Evolutionary conservation across 208 protist species (phyloP), one percentile per base, ranked within the genome.

Genomic region (Trypanosoma boissoni): DNA sequence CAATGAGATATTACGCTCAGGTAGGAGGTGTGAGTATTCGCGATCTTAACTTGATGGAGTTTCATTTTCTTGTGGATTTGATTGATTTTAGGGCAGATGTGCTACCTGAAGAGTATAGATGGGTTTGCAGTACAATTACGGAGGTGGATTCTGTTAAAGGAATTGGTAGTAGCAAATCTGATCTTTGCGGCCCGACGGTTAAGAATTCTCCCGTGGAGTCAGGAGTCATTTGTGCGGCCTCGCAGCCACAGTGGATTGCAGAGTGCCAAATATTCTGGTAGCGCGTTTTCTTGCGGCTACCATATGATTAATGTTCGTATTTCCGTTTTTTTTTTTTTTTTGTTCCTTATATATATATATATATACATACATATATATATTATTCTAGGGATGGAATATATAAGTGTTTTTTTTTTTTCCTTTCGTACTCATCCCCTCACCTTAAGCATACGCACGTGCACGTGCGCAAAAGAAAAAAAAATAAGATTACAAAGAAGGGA

Each of bases 1-100:
- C 83, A 51, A 98, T 96, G 58, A 69, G 68, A 7, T 96, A 92
- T 71, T 98, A 95, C 72, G 79, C 90, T 27, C 81, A 91, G 32
- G 83, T 97, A 21, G 95, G 93, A 41, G 93, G 92, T 32, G 73
- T 98, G 20, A 54, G 48, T 9, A 67, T 61, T n/a, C 34, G 61
- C 2, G 90, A 98, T 66, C 51, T 98, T 14, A 94, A 96, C 56
- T 28, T 56, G 16, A 62, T 98, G 36, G 93, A 98, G 61, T 26
- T 96, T 27, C 75, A 92, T 31, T 79, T 97, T 41, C 64, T 97
- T 21, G 55, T 46, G 14, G 74, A 80, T 39, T 42, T 88, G 9
- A 73, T 88, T 54, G 71, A 65, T 49, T 88, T 85, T 53, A 45
- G 69, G 18, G 57, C 72, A 21, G 73, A 80, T 32, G 68, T 88